Conservation (phyloP, 306 rosid species). For the Purshia tridentata region DNA sequence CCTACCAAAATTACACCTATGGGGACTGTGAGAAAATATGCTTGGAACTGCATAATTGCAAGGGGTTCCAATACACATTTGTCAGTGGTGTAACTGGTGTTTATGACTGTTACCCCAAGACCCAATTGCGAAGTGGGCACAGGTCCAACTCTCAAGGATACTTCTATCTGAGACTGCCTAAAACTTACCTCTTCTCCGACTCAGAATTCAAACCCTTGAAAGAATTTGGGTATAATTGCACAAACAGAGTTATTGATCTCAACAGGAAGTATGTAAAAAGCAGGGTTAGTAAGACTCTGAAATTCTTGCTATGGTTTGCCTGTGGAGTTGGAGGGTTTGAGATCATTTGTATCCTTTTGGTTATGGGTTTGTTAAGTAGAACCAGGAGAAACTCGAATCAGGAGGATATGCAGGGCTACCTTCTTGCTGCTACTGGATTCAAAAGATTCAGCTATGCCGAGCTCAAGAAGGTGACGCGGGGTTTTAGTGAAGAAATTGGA, state of each 20-base stretch:
- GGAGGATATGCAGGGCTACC: too few species aligned
- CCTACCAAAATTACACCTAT: background rate
- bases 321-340: constrained; percentile 45
- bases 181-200: background rate
- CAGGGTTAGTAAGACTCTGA: constrained; percentile 22
- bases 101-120: constrained; percentile 30
- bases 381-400: too few species aligned
- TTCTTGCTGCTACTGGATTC: too few species aligned
- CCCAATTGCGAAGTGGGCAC: constrained; percentile 39
- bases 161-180: constrained; percentile 39
- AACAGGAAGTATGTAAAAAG: constrained; percentile 18
- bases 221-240: constrained; percentile 24
- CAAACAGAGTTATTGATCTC: background rate
- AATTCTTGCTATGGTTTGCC: constrained; percentile 44
- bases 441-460: too few species aligned
- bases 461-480: too few species aligned
- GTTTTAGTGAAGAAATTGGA: too few species aligned
- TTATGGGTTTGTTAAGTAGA: constrained; percentile 30
- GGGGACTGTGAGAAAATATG: constrained; percentile 28
- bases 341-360: constrained; percentile 31
- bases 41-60: constrained; percentile 26
- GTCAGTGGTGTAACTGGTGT: background rate
- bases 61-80: constrained; percentile 24
- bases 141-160: constrained; percentile 33
- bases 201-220: background rate